These are phyloP conservation scores for Trametes meyenii DNA, from an alignment of 768 basidiomycete species.

Conservation along the genomic window DNA sequence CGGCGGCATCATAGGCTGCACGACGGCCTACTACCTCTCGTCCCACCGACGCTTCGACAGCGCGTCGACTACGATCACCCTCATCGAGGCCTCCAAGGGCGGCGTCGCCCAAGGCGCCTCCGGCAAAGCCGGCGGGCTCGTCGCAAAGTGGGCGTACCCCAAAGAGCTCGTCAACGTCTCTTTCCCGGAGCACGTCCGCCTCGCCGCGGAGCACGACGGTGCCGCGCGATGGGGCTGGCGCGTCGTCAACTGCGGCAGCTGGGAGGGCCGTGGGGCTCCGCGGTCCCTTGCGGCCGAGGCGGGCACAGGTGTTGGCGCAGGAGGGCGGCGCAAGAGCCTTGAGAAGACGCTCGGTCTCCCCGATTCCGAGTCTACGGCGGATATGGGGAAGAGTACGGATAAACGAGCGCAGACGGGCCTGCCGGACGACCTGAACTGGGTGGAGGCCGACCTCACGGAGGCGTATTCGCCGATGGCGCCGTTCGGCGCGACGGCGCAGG, in stretches of 20 bases:
- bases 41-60: conserved; percentile 52
- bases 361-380: conserved; percentile 13
- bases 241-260: conserved; percentile 69
- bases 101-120: conserved; percentile 79
- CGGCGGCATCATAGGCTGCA: conserved; percentile 85
- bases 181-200: conserved; percentile 70
- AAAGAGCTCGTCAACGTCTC: conserved; percentile 71
- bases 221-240: conserved; percentile 82
- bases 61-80: conserved; percentile 49
- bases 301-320: conserved; percentile 35
- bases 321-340: conserved; percentile 46
- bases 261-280: conserved; percentile 61
- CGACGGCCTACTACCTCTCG: conserved; percentile 80
- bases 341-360: conserved; percentile 57
- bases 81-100: conserved; percentile 70
- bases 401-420: conserved; percentile 25
- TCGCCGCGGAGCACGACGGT: conserved; percentile 73
- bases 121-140: conserved; percentile 83
- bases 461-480: conserved; percentile 63
- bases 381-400: neutral
- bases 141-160: conserved; percentile 82
- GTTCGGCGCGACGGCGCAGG: conserved; percentile 67
- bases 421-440: conserved; percentile 40
- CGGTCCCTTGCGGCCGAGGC: conserved; percentile 25
- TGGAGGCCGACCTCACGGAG: conserved; percentile 54